Evolutionary conservation across 73 alveolate species (phyloP).

Genomic region (Stentor roeselii): DNA sequence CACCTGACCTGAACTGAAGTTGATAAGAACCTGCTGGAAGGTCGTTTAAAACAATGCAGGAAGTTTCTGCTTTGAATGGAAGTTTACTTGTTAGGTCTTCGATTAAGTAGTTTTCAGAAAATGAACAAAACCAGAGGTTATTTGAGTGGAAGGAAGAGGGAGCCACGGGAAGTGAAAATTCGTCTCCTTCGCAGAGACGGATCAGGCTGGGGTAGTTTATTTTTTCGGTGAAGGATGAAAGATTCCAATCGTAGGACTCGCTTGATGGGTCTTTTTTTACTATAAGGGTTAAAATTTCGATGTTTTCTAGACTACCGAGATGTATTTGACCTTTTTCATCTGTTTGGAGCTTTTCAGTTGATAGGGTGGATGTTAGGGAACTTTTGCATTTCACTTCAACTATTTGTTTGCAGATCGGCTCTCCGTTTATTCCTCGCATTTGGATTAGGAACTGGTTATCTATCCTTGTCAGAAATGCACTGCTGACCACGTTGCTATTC

Average conservation of each 20-base stretch:
- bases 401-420: neutral
- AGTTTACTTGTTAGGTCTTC: neutral
- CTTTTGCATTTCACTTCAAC: neutral
- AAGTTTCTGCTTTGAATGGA: neutral
- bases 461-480: constrained; percentile 34
- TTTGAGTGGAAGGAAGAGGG: no score
- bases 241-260: neutral
- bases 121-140: no score
- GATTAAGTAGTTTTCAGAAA: neutral
- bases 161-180: constrained; percentile 12
- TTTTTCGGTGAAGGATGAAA: neutral
- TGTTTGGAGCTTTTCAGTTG: neutral
- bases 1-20: no score
- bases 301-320: constrained; percentile 20
- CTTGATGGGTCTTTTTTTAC: neutral
- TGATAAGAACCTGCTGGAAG: no score
- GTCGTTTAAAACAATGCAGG: neutral
- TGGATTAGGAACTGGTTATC: constrained; percentile 48
- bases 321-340: constrained; percentile 37
- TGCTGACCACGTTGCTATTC: neutral
- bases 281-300: neutral
- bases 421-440: constrained; percentile 6
- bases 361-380: neutral
- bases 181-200: constrained; percentile 12
- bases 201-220: neutral